Evolutionary conservation across 768 basidiomycete species (phyloP).

Genomic region (Suillus paluster): DNA sequence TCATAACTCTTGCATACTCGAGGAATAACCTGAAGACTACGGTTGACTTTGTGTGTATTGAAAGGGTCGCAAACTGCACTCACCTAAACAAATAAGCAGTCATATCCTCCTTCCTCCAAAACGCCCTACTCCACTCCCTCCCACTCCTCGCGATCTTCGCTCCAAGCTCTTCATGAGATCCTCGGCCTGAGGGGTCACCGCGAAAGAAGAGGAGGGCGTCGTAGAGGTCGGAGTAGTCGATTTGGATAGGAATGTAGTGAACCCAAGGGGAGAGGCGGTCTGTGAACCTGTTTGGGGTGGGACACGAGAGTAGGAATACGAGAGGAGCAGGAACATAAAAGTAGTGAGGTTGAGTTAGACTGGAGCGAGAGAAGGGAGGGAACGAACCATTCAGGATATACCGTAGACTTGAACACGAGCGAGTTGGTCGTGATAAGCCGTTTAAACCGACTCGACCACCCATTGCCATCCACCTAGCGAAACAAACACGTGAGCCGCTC

Average conservation of each 20-base stretch:
- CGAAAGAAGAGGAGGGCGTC: no score
- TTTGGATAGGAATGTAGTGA: conserved; percentile 66
- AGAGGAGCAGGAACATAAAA: no score
- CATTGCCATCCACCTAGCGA: conserved; percentile 58
- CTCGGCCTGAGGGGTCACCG: conserved; percentile 59
- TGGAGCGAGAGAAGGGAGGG: background rate
- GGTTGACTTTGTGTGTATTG: no score
- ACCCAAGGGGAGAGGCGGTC: conserved; percentile 64
- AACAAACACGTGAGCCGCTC: background rate
- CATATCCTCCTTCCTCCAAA: conserved; percentile 62
- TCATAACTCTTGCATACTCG: conserved; percentile 57
- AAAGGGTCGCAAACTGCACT: no score
- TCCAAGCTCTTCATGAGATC: conserved; percentile 62
- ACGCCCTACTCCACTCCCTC: conserved; percentile 52
- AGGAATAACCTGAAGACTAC: conserved; percentile 49
- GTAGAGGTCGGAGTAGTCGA: conserved; percentile 66
- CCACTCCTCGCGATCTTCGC: conserved; percentile 55
- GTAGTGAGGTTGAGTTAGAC: no score
- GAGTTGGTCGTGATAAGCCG: conserved; percentile 60
- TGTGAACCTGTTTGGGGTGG: conserved; percentile 41
- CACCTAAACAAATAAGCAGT: conserved; percentile 59
- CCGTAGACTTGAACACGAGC: conserved; percentile 64
- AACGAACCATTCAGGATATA: conserved; percentile 67
- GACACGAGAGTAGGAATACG: no score
- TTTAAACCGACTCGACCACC: conserved; percentile 66